Base-by-base conservation (phyloP, 768 basidiomycete species). In the Kwoniella europaea region DNA sequence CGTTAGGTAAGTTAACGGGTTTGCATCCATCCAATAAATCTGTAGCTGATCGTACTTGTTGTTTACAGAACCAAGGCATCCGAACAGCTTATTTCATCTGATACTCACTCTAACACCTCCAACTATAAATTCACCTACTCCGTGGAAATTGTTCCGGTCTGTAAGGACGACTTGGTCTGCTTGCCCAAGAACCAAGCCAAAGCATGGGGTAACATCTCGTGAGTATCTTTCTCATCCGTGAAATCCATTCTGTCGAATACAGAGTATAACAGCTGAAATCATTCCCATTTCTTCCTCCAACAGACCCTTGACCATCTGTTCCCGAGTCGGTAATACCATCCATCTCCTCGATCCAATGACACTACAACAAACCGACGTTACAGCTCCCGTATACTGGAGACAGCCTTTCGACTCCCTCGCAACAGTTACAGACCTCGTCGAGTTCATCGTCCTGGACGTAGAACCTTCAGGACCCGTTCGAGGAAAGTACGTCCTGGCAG, bases 91-190 rank as follows among this genome's bases (percentile, higher is more conserved):
- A 88, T 98, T 41, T 97, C 95, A 7, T 87, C 91, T 24, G 97
- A 99, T 82, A 93, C 91, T 1, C 96, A 99, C 83, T 89, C 91
- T 59, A 89, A 88, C 74, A 97, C 94, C 3, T 92, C 96, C 43
- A 98, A 93, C 85, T 97, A 92, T 88, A 98, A 96, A 85, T 95
- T 92, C 84, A 94, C 94, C 4, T 98, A 93, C 86, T 97, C 95
- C 4, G 92, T 98, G 75, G 96, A 98, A 85, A 97, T 99, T 79
- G 89, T 91, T 4, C 94, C 97, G 0, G 89, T 99, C 67, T 99
- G 97, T 87, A 98, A 98, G 83, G 97, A 98, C 81, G 97, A 99
- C 84, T 88, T 99, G 29, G 91, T 98, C 22, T 93, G 92, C 82
- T 87, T 99, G 44, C 93, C 94, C 2, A 83, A 85, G 12, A 92